These are phyloP conservation scores for Heritiera littoralis DNA, from an alignment of 345 rosid genomes.

Conservation along the genomic window DNA sequence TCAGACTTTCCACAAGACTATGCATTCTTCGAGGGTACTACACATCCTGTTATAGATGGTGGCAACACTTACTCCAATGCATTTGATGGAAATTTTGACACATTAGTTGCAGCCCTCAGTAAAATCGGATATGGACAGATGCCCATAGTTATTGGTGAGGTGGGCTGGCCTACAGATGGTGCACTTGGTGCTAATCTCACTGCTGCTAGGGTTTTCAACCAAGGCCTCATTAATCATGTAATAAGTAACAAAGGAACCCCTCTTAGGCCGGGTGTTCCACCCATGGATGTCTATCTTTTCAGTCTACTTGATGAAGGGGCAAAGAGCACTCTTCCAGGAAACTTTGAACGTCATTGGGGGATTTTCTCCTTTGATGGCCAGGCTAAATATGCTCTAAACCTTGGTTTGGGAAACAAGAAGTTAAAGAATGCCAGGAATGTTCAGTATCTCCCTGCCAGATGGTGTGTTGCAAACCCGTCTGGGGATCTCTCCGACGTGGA, in stretches of 20 bases:
- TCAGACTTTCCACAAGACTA: constrained; percentile 94
- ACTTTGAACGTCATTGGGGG: constrained; percentile 97
- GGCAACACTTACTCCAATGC: constrained; percentile 78
- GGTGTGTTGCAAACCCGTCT: constrained; percentile 89
- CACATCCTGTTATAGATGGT: constrained; percentile 82
- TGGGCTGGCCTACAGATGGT: constrained; percentile 97
- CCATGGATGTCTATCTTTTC: constrained; percentile 81
- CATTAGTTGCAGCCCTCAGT: constrained; percentile 82
- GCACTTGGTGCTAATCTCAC: constrained; percentile 75
- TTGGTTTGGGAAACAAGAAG: constrained; percentile 67
- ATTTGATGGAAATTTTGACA: constrained; percentile 91
- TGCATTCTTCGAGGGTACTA: constrained; percentile 84
- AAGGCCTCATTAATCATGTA: constrained; percentile 75
- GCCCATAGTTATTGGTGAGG: constrained; percentile 93
- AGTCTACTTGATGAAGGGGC: constrained; percentile 92
- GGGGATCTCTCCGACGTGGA: constrained; percentile 62
- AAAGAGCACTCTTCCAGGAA: constrained; percentile 78
- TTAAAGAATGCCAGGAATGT: constrained; percentile 73
- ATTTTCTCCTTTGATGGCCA: constrained; percentile 97
- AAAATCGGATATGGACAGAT: constrained; percentile 85
- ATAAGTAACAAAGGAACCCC: constrained; percentile 84
- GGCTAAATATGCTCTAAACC: constrained; percentile 81
- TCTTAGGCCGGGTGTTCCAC: constrained; percentile 76
- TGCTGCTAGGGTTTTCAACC: constrained; percentile 86
- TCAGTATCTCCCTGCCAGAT: constrained; percentile 81